Conservation (phyloP, 176 grass and related monocot genomes). For the Oryza punctata region DNA sequence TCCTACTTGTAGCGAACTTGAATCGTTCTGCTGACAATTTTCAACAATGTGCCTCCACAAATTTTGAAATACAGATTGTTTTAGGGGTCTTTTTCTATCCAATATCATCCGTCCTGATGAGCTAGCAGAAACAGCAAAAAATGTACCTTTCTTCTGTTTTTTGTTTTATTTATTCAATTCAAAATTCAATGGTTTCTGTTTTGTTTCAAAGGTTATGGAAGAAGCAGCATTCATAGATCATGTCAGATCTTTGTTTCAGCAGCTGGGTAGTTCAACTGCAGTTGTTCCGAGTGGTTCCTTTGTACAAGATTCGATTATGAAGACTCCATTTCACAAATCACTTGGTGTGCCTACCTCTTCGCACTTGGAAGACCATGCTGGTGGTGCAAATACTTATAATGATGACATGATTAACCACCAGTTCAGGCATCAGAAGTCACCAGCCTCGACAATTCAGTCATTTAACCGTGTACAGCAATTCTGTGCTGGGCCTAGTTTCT, state of each 20-base stretch:
- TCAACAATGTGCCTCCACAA: neutral
- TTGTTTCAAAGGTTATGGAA: conserved; percentile 47
- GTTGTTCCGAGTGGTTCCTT: neutral
- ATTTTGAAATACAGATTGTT: neutral
- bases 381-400: neutral
- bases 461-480: neutral
- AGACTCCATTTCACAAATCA: neutral
- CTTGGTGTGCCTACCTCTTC: neutral
- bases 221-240: conserved; percentile 43
- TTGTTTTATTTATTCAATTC: neutral
- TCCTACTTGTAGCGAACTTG: neutral
- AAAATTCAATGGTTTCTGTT: conserved; percentile 24
- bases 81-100: neutral
- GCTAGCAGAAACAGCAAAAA: neutral
- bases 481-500: neutral
- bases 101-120: neutral
- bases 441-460: neutral
- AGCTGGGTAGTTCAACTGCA: neutral
- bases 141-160: neutral
- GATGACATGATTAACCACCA: neutral
- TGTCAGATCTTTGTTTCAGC: conserved; percentile 41
- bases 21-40: neutral
- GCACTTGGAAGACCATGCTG: neutral
- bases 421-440: neutral
- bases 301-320: neutral